These are phyloP conservation scores for button mushroom (Agaricus bisporus) DNA, from an alignment of 768 basidiomycete species.

Conservation along the genomic window DNA sequence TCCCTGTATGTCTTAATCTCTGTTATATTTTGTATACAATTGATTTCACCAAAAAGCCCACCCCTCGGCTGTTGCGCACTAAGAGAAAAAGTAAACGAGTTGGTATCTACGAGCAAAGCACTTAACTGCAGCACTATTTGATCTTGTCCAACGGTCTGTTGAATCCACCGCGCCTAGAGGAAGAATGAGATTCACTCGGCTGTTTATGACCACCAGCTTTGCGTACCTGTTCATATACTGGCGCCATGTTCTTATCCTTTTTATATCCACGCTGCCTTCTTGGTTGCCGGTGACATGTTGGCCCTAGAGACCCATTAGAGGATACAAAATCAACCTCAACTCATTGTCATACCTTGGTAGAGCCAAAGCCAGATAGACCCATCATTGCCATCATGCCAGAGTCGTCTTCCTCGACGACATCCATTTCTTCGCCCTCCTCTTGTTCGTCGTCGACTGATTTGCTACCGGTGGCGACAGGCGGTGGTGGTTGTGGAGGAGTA, in stretches of 20 bases:
- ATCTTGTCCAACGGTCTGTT: conserved; percentile 94
- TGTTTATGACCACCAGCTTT: background rate
- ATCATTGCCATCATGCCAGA: conserved; percentile 85
- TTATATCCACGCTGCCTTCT: conserved; percentile 58
- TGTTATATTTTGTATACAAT: conserved; percentile 1
- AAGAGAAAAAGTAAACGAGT: conserved; percentile 2
- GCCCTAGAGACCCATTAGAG: conserved; percentile 37
- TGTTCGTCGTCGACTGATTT: conserved; percentile 29
- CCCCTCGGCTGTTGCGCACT: background rate
- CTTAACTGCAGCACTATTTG: conserved; percentile 44
- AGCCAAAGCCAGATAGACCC: conserved; percentile 84
- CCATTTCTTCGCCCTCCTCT: conserved; percentile 45
- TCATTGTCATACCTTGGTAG: conserved; percentile 64
- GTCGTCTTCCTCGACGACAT: conserved; percentile 60
- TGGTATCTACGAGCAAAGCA: conserved; percentile 4
- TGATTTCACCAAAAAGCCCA: conserved; percentile 9
- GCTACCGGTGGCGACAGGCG: conserved; percentile 4
- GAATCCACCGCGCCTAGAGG: conserved; percentile 64
- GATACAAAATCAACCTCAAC: background rate
- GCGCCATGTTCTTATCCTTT: conserved; percentile 87
- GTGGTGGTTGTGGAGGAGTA: conserved; percentile 16
- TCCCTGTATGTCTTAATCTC: conserved; percentile 21
- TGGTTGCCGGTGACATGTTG: conserved; percentile 81
- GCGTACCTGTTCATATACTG: conserved; percentile 95
- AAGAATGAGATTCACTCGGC: background rate